Percentiles rank a stretch among this genome's conserved stretches.
These are phyloP conservation scores for Lojkania enalia DNA, from an alignment of 2,329 filamentous ascomycete genomes.

Conservation along the genomic window DNA sequence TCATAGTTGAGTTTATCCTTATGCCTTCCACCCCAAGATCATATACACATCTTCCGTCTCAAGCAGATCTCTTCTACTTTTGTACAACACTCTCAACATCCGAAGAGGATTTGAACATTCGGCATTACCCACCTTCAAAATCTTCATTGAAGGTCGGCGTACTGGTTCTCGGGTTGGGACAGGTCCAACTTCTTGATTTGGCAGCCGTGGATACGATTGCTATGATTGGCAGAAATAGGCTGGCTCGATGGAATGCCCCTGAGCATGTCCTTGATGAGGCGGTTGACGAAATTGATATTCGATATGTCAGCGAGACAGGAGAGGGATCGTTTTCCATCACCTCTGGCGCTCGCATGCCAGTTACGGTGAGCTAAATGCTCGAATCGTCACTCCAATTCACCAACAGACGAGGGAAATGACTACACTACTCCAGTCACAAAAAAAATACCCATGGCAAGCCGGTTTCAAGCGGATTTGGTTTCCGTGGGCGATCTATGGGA, in stretches of 20 bases:
- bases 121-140: conserved; percentile 39
- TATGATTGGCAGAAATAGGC: conserved; percentile 33
- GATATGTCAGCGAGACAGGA: conserved; percentile 43
- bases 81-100: conserved; percentile 41
- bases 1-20: background rate
- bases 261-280: conserved; percentile 31
- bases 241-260: conserved; percentile 30
- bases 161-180: conserved; percentile 31
- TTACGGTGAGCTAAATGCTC: conserved; percentile 40
- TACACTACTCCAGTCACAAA: conserved; percentile 36
- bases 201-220: conserved; percentile 39
- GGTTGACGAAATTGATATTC: conserved; percentile 43
- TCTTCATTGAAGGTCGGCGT: conserved; percentile 40
- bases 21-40: conserved; percentile 41
- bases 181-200: conserved; percentile 38
- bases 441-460: conserved; percentile 34
- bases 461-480: conserved; percentile 37
- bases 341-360: conserved; percentile 40
- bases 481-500: conserved; percentile 33
- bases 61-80: conserved; percentile 43
- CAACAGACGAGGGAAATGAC: conserved; percentile 15
- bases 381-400: conserved; percentile 1
- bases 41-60: conserved; percentile 38
- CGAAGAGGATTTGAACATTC: conserved; percentile 37
- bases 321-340: conserved; percentile 42